A percentile compares a stretch with the other conserved stretches of the same genome.
These are phyloP conservation scores for Colletotrichum gloeosporioides DNA, from an alignment of 2,329 filamentous ascomycete species.

Conservation along the genomic window DNA sequence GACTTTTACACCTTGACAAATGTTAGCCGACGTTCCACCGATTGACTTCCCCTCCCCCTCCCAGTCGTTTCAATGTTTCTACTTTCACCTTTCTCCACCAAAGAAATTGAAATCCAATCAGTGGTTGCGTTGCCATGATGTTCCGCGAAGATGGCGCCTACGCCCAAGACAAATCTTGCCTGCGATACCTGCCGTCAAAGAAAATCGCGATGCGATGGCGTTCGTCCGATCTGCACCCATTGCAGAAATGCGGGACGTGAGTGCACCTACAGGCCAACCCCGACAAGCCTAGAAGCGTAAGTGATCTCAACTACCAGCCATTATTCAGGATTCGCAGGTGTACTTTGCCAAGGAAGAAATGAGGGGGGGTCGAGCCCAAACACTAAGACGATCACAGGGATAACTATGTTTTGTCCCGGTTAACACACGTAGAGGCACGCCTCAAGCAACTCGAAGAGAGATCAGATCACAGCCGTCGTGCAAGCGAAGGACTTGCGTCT, in stretches of 20 bases:
- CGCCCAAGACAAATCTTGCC: slow-evolving; percentile 8
- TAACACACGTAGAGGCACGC: not conserved
- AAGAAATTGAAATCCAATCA: not conserved
- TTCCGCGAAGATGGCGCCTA: not conserved
- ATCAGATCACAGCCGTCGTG: not conserved
- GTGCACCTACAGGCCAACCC: slow-evolving; percentile 6
- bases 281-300: slow-evolving; percentile 9
- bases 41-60: not conserved
- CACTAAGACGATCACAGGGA: not conserved
- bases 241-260: not conserved
- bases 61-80: not conserved
- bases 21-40: not conserved
- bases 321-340: not conserved
- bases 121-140: not conserved
- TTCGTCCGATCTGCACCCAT: slow-evolving; percentile 2
- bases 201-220: slow-evolving; percentile 10
- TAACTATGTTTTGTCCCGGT: not conserved
- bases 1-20: not conserved
- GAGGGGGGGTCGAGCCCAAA: not conserved
- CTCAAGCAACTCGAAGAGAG: not conserved
- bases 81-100: not conserved
- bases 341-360: not conserved
- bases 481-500: not conserved
- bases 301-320: not conserved
- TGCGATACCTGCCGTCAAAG: slow-evolving; percentile 7